These are phyloP conservation scores for Auriscalpium vulgare DNA, from an alignment of 768 basidiomycete species.

Conservation along the genomic window DNA sequence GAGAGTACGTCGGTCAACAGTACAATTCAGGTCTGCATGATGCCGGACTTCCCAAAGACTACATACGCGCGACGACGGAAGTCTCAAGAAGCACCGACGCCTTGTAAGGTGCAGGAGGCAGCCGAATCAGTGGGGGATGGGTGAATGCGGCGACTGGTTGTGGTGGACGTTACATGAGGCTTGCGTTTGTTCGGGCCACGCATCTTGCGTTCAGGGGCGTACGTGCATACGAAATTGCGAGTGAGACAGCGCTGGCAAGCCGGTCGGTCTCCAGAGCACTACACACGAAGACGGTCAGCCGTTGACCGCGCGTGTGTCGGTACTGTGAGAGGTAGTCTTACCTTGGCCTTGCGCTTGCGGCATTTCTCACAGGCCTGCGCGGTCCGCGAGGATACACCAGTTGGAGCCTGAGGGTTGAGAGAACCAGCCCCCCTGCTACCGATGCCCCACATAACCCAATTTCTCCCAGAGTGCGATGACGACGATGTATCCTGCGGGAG, in stretches of 20 bases:
- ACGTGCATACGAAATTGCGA: conserved; percentile 54
- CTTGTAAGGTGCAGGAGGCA: too few relatives aligned
- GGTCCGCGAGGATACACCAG: conserved; percentile 35
- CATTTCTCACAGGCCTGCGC: conserved; percentile 75
- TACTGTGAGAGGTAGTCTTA: conserved; percentile 21
- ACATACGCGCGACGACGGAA: too few relatives aligned
- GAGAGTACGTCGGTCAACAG: too few relatives aligned
- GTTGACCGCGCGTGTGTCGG: background rate
- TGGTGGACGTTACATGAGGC: background rate
- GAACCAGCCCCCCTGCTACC: too few relatives aligned
- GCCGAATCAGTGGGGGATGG: too few relatives aligned
- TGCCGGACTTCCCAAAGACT: too few relatives aligned
- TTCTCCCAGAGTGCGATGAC: too few relatives aligned
- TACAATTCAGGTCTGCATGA: too few relatives aligned
- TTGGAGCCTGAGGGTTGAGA: too few relatives aligned
- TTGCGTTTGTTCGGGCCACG: conserved; percentile 57
- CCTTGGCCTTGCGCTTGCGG: conserved; percentile 67
- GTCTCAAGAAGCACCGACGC: too few relatives aligned
- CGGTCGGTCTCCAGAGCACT: conserved; percentile 71
- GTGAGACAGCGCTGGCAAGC: conserved; percentile 56
- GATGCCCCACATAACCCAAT: too few relatives aligned
- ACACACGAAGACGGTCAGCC: background rate
- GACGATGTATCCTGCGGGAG: too few relatives aligned
- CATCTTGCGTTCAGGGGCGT: conserved; percentile 57
- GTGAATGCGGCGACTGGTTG: background rate